Evolutionary conservation across 495 filamentous ascomycete species (phyloP).

Genomic region (Talaromyces borbonicus): DNA sequence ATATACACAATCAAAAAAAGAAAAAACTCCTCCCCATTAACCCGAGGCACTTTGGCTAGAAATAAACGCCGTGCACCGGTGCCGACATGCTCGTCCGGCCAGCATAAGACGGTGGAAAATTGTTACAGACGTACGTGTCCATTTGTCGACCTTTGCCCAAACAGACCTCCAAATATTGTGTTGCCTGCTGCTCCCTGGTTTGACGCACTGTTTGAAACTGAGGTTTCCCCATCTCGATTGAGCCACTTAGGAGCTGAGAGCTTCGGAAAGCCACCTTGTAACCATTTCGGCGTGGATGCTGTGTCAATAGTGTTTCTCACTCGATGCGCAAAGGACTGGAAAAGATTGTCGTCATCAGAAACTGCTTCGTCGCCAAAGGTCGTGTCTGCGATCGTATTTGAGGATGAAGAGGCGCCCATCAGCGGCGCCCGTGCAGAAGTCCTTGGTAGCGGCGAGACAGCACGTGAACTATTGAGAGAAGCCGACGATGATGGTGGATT

Average conservation of each 20-base stretch:
- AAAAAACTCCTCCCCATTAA: conserved; percentile 21
- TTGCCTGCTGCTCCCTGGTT: conserved; percentile 6
- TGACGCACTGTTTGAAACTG: neutral
- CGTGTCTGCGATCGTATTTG: conserved; percentile 17
- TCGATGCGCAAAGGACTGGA: conserved; percentile 71
- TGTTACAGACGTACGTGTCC: conserved; percentile 4
- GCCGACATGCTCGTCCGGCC: too few species aligned
- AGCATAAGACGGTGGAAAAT: too few species aligned
- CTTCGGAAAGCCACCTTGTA: conserved; percentile 52
- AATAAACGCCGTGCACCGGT: too few species aligned
- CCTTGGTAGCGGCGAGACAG: conserved; percentile 8
- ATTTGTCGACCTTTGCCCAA: conserved; percentile 4
- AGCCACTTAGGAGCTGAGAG: conserved; percentile 82
- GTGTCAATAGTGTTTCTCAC: conserved; percentile 88
- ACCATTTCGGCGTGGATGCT: conserved; percentile 69
- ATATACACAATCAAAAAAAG: conserved; percentile 10
- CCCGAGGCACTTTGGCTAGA: too few species aligned
- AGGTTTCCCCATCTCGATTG: conserved; percentile 19
- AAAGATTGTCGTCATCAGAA: conserved; percentile 69
- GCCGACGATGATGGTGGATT: conserved; percentile 19
- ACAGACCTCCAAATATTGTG: conserved; percentile 18
- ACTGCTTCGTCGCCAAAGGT: conserved; percentile 36
- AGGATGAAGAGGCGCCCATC: conserved; percentile 11
- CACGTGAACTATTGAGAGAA: conserved; percentile 16
- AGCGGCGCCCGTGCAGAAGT: conserved; percentile 16